Conservation (phyloP, 805 yeast genomes). For the Suhomyces emberorum region DNA sequence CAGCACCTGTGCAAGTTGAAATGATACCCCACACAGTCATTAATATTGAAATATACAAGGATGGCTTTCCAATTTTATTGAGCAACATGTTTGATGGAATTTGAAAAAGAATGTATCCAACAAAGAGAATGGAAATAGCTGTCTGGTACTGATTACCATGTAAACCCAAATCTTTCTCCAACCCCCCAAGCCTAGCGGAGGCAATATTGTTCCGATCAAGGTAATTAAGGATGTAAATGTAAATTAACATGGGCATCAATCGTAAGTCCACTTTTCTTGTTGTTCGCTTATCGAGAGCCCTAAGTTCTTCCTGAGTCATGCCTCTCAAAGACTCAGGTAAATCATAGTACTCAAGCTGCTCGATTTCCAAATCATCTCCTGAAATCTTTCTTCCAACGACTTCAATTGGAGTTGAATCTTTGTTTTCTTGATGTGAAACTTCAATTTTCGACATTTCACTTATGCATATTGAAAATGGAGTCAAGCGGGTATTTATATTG, state of each 20-base stretch:
- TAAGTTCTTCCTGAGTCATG: conserved; percentile 41
- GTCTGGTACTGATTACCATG: conserved; percentile 46
- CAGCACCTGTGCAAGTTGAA: conserved; percentile 48
- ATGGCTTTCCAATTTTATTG: conserved; percentile 48
- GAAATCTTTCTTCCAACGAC: not conserved
- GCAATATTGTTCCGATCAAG: conserved; percentile 54
- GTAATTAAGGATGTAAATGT: conserved; percentile 50
- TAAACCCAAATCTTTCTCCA: conserved; percentile 42
- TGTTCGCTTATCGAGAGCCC: conserved; percentile 39
- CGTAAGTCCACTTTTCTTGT: conserved; percentile 48
- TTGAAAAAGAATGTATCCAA: conserved; percentile 48
- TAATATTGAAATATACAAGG: conserved; percentile 45
- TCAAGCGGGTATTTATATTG: no score
- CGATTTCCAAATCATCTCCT: conserved; percentile 5
- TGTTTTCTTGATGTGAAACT: not conserved
- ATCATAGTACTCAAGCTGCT: conserved; percentile 9
- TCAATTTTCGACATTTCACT: not conserved
- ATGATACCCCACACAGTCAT: conserved; percentile 53
- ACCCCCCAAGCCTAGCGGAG: conserved; percentile 50
- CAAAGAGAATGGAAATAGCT: conserved; percentile 49
- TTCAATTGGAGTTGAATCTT: conserved; percentile 2
- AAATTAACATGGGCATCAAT: conserved; percentile 48
- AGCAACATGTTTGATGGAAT: conserved; percentile 48
- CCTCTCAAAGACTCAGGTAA: conserved; percentile 32
- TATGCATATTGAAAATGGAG: no score